Percentiles rank a stretch among this genome's conserved stretches.
Conservation (phyloP, 441 rosid species). For the Hura crepitans region DNA sequence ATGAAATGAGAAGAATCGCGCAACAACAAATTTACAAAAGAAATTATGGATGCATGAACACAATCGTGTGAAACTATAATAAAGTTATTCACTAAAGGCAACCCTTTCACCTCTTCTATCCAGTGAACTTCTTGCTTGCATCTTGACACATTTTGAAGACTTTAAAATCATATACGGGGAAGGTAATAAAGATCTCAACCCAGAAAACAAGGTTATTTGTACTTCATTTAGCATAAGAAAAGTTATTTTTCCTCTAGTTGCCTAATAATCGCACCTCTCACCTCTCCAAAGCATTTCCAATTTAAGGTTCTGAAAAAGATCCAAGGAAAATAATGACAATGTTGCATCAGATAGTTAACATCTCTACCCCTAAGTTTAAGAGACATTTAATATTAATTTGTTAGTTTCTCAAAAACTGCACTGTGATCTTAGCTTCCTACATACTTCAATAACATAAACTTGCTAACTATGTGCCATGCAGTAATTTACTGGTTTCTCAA, state of each 20-base stretch:
- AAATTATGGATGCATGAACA: neutral
- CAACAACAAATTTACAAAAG: neutral
- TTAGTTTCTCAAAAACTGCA: neutral
- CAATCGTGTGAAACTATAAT: neutral
- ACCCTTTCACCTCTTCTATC: neutral
- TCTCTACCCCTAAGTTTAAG: neutral
- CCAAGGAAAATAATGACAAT: neutral
- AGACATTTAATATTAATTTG: neutral
- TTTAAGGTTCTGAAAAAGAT: conserved; percentile 5
- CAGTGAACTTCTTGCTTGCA: neutral
- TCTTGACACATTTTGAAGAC: neutral
- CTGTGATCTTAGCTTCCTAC: neutral
- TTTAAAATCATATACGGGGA: no score
- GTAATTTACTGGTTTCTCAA: neutral
- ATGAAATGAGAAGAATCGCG: neutral
- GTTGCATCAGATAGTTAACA: neutral
- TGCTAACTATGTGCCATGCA: no score
- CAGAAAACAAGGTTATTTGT: neutral
- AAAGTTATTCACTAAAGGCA: neutral
- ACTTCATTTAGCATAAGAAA: neutral
- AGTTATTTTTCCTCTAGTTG: neutral
- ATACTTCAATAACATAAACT: neutral
- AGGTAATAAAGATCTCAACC: neutral
- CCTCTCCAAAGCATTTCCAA: neutral
- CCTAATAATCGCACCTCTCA: neutral